These are phyloP conservation scores for Tricholoma hemisulphureum DNA, from an alignment of 768 basidiomycete species.

Conservation along the genomic window DNA sequence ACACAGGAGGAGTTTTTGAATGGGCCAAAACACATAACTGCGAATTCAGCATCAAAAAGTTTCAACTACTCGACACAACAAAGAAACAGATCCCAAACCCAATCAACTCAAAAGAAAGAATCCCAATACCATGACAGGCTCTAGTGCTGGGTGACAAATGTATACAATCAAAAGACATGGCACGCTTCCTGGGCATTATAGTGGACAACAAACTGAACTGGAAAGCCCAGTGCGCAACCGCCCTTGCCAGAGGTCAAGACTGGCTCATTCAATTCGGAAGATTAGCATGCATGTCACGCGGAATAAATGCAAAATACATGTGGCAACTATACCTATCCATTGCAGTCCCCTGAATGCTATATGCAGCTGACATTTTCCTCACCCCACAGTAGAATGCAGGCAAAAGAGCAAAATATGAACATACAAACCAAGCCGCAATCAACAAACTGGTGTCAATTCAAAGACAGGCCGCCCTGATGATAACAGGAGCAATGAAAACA, in stretches of 20 bases:
- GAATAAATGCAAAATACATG: no score
- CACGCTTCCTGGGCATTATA: constrained; percentile 33
- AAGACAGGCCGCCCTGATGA: no score
- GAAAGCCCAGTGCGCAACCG: no score
- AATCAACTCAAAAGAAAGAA: not conserved
- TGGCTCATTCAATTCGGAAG: constrained; percentile 15
- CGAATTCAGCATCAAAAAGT: constrained; percentile 17
- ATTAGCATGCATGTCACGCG: constrained; percentile 23
- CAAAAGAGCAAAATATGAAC: not conserved
- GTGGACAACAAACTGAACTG: no score
- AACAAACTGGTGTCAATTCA: no score
- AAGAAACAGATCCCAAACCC: constrained; percentile 10
- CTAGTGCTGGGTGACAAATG: no score
- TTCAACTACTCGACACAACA: constrained; percentile 13
- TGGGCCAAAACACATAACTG: constrained; percentile 29
- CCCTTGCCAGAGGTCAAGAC: constrained; percentile 17
- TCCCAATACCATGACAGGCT: not conserved
- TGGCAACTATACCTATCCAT: no score
- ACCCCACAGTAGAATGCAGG: no score
- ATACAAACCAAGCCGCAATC: not conserved
- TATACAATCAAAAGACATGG: constrained; percentile 5
- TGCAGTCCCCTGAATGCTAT: no score
- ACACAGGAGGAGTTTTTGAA: constrained; percentile 3
- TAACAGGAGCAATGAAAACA: no score
- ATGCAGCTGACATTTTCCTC: no score